Conservation (phyloP, 2,329 filamentous ascomycete genomes). For the Penicillium capsulatum region DNA sequence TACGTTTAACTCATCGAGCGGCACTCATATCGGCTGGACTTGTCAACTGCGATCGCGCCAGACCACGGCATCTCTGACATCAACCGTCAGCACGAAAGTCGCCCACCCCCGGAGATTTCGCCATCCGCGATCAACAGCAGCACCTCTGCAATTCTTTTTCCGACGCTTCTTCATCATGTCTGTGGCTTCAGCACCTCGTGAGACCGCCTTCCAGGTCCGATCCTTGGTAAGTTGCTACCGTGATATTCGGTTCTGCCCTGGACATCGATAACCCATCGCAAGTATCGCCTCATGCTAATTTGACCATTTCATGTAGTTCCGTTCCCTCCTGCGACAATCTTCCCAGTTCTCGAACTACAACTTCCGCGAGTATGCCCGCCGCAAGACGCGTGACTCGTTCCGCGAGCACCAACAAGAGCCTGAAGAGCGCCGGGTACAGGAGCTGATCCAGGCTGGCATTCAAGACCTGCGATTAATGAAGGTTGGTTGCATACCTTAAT, state of each 20-base stretch:
- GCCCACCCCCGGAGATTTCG: too few species aligned
- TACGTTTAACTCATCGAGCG: too few species aligned
- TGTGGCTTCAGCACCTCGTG: constrained; percentile 38
- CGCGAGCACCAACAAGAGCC: constrained; percentile 69
- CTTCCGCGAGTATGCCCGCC: constrained; percentile 93
- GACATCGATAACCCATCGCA: neutral
- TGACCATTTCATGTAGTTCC: constrained; percentile 59
- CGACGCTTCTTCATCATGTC: constrained; percentile 36
- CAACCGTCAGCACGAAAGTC: too few species aligned
- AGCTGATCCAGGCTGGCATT: constrained; percentile 81
- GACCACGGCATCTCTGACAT: neutral
- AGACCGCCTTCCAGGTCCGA: constrained; percentile 46
- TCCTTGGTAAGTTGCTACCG: constrained; percentile 40
- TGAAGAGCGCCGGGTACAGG: constrained; percentile 75
- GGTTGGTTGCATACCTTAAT: constrained; percentile 65
- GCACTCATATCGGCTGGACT: neutral
- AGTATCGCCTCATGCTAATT: constrained; percentile 3
- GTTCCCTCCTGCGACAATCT: constrained; percentile 81
- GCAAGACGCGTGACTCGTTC: constrained; percentile 87
- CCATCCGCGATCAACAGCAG: too few species aligned
- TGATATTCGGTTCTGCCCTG: too few species aligned
- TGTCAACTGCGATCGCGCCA: constrained; percentile 3
- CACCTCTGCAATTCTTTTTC: neutral
- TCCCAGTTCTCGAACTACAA: constrained; percentile 91
- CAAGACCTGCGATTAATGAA: constrained; percentile 86